Evolutionary conservation across 2,329 filamentous ascomycete genomes (phyloP).

Genomic region (Geosmithia putterillii): DNA sequence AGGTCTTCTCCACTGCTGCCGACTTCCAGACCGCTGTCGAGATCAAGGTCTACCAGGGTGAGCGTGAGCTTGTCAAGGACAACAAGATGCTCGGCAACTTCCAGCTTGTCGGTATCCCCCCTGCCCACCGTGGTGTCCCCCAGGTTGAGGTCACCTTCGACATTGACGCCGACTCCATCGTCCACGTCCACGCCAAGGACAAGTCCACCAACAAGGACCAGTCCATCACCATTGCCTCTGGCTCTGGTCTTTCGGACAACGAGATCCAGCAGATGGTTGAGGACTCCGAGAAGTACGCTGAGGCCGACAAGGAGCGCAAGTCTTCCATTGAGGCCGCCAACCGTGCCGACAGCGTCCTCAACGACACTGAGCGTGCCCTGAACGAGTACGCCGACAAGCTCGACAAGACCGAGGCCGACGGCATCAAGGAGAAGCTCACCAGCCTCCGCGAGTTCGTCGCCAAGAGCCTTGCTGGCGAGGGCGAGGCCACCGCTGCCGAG

Average conservation of each 20-base stretch:
- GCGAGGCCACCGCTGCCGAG: slow-evolving; percentile 72
- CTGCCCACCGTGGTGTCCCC: slow-evolving; percentile 89
- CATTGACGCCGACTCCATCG: slow-evolving; percentile 95
- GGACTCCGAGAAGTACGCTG: slow-evolving; percentile 94
- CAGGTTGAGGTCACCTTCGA: slow-evolving; percentile 98
- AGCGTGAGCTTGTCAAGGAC: slow-evolving; percentile 96
- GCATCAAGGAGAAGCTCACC: slow-evolving; percentile 87
- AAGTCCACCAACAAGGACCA: slow-evolving; percentile 99
- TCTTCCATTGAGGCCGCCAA: slow-evolving; percentile 90
- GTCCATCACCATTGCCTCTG: slow-evolving; percentile 96
- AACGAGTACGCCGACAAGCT: slow-evolving; percentile 94
- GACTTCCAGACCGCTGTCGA: slow-evolving; percentile 98
- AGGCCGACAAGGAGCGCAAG: slow-evolving; percentile 95
- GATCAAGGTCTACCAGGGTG: slow-evolving; percentile 99
- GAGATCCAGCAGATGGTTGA: slow-evolving; percentile 98
- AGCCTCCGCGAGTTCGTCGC: slow-evolving; percentile 77
- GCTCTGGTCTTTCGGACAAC: slow-evolving; percentile 85
- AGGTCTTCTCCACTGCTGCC: slow-evolving; percentile 93
- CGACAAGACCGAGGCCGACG: slow-evolving; percentile 89
- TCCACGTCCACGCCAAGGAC: slow-evolving; percentile 96
- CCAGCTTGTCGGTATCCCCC: slow-evolving; percentile 95
- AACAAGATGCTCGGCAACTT: slow-evolving; percentile 99
- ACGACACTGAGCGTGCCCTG: slow-evolving; percentile 96
- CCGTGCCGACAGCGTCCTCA: slow-evolving; percentile 89
- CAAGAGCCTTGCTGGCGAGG: slow-evolving; percentile 91